A percentile compares a stretch with the other conserved stretches of the same genome.
Evolutionary conservation across 2,329 filamentous ascomycete species (phyloP).

Genomic region (Aspergillus bombycis): DNA sequence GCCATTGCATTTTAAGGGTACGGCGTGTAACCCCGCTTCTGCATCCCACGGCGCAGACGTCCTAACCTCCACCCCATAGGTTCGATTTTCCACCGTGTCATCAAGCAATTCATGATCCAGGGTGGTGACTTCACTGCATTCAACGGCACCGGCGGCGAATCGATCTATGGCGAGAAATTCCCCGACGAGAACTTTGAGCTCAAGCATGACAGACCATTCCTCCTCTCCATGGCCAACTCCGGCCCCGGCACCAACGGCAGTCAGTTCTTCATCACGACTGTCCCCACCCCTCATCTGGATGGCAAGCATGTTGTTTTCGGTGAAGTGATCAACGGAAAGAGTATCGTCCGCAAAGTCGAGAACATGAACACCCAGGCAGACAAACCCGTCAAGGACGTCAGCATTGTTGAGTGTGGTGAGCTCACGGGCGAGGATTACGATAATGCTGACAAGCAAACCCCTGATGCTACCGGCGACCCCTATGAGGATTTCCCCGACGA

Average conservation of each 20-base stretch:
- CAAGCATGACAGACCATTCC: constrained; percentile 90
- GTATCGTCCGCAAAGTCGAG: constrained; percentile 85
- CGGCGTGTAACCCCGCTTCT: constrained; percentile 16
- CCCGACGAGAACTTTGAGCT: constrained; percentile 92
- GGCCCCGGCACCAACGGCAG: constrained; percentile 94
- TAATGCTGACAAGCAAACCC: constrained; percentile 66
- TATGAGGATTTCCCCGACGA: constrained; percentile 98
- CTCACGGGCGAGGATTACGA: constrained; percentile 72
- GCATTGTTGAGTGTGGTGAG: constrained; percentile 84
- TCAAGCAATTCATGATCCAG: constrained; percentile 99
- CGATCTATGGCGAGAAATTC: constrained; percentile 97
- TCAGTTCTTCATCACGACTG: constrained; percentile 97
- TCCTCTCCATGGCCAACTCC: constrained; percentile 97
- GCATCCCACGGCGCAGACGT: constrained; percentile 1
- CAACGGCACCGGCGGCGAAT: constrained; percentile 94
- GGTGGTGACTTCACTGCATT: constrained; percentile 95
- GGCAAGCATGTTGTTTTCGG: constrained; percentile 98
- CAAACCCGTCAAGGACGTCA: constrained; percentile 73
- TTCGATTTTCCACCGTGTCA: constrained; percentile 90
- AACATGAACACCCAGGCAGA: constrained; percentile 77
- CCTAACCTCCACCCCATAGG: constrained; percentile 47
- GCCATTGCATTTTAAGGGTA: constrained; percentile 84
- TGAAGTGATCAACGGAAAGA: constrained; percentile 90
- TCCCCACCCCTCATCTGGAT: constrained; percentile 91
- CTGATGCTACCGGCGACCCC: constrained; percentile 82